Evolutionary conservation across 2,329 filamentous ascomycete genomes (phyloP).

Genomic region (Amesomyces nigricolor): DNA sequence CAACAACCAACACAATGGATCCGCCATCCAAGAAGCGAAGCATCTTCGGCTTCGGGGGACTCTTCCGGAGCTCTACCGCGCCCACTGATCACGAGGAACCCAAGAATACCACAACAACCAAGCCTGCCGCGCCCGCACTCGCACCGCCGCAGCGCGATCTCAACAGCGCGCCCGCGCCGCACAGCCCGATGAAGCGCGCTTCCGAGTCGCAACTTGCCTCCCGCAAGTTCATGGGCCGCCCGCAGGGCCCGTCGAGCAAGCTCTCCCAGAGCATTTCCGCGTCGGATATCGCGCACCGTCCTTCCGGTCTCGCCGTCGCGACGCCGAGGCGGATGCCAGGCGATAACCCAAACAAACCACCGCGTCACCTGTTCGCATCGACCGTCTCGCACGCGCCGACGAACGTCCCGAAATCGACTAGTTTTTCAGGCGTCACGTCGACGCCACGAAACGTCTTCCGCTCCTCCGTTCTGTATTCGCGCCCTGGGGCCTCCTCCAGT

Average conservation of each 20-base stretch:
- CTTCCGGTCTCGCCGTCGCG: constrained; percentile 9
- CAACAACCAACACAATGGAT: constrained; percentile 23
- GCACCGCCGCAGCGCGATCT: constrained; percentile 20
- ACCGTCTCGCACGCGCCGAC: constrained; percentile 15
- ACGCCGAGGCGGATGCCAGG: constrained; percentile 25
- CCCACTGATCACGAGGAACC: constrained; percentile 16
- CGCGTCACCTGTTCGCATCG: constrained; percentile 14
- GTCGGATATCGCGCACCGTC: constrained; percentile 21
- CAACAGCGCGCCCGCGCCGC: constrained; percentile 26
- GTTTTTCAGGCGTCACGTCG: constrained; percentile 29
- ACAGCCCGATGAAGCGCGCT: constrained; percentile 33
- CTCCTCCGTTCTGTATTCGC: constrained; percentile 28
- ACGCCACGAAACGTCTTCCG: constrained; percentile 34
- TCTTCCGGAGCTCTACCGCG: constrained; percentile 22
- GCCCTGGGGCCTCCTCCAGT: constrained; percentile 26
- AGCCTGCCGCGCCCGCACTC: constrained; percentile 9
- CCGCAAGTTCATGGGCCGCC: constrained; percentile 33
- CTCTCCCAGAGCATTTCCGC: constrained; percentile 26
- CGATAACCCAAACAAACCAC: constrained; percentile 28
- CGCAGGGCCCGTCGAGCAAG: constrained; percentile 31
- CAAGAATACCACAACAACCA: constrained; percentile 9
- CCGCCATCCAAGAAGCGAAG: constrained; percentile 25
- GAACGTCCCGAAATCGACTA: constrained; percentile 23
- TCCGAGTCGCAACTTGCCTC: constrained; percentile 31
- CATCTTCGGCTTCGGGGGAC: constrained; percentile 23